phyloP scores from a whole-genome alignment of 495 filamentous ascomycete species.

The Astrothelium macrocarpum region DNA sequence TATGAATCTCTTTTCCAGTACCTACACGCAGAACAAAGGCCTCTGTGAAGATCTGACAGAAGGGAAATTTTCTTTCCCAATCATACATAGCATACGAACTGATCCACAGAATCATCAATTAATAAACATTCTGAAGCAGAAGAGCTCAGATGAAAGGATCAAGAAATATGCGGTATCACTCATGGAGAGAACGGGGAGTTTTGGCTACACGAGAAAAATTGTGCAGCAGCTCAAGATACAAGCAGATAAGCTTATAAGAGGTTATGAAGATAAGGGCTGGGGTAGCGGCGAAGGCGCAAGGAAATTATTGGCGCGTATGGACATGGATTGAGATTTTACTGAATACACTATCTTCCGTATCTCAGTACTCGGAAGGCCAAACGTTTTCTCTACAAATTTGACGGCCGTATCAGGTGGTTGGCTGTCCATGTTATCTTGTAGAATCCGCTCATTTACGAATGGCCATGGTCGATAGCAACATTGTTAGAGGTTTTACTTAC shows the following conservation, averaged over 20 bases:
- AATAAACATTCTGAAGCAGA: conserved; percentile 86
- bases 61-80: conserved; percentile 95
- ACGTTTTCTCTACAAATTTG: too few relatives aligned
- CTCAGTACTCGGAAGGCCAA: not conserved
- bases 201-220: conserved; percentile 70
- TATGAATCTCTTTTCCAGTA: conserved; percentile 64
- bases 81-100: conserved; percentile 86
- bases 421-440: too few relatives aligned
- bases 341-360: not conserved
- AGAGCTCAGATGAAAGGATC: conserved; percentile 73
- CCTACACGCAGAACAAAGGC: conserved; percentile 84
- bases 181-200: conserved; percentile 83
- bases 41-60: conserved; percentile 95
- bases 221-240: conserved; percentile 55
- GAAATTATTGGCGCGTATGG: not conserved
- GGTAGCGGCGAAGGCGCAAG: not conserved
- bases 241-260: conserved; percentile 31
- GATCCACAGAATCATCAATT: conserved; percentile 71
- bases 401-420: too few relatives aligned
- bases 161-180: conserved; percentile 84
- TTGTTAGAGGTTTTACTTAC: too few relatives aligned
- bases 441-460: too few relatives aligned
- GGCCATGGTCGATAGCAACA: too few relatives aligned
- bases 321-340: not conserved
- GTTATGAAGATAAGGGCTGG: not conserved